Conservation (phyloP, 768 basidiomycete genomes). For the Heimioporus sp. region DNA sequence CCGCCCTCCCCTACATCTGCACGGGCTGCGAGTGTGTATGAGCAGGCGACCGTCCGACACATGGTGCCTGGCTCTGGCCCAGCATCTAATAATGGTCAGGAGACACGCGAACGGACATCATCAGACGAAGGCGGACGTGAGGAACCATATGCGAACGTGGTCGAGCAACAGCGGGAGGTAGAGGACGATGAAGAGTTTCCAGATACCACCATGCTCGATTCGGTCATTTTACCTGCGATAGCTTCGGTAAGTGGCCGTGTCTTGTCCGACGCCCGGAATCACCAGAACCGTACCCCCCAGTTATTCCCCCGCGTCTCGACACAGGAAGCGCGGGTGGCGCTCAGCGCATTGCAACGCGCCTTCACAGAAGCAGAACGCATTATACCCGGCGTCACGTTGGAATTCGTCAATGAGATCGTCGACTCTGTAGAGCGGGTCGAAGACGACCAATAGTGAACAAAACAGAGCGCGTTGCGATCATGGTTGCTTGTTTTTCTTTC, state of each 20-base stretch:
- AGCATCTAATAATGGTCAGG: slow-evolving; percentile 22
- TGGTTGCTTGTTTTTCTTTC: not conserved
- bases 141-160: slow-evolving; percentile 49
- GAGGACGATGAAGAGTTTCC: slow-evolving; percentile 59
- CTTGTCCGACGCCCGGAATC: not conserved
- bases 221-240: slow-evolving; percentile 93
- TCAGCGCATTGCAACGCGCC: slow-evolving; percentile 84
- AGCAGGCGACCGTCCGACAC: slow-evolving; percentile 71
- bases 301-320: slow-evolving; percentile 90
- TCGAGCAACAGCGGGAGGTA: slow-evolving; percentile 34
- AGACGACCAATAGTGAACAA: slow-evolving; percentile 47
- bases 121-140: slow-evolving; percentile 69
- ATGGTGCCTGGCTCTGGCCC: slow-evolving; percentile 35
- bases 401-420: slow-evolving; percentile 91
- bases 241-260: slow-evolving; percentile 66
- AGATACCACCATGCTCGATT: slow-evolving; percentile 92
- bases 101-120: slow-evolving; percentile 42
- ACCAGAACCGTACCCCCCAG: slow-evolving; percentile 37
- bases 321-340: slow-evolving; percentile 84
- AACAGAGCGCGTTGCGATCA: not conserved
- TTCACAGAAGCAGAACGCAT: slow-evolving; percentile 94
- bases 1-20: slow-evolving; percentile 40
- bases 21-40: slow-evolving; percentile 37
- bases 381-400: slow-evolving; percentile 92
- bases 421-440: slow-evolving; percentile 91